Evolutionary conservation across 129 eudicot species (phyloP), one percentile per base, ranked within the genome.

Genomic region (Saposhnikovia divaricata): DNA sequence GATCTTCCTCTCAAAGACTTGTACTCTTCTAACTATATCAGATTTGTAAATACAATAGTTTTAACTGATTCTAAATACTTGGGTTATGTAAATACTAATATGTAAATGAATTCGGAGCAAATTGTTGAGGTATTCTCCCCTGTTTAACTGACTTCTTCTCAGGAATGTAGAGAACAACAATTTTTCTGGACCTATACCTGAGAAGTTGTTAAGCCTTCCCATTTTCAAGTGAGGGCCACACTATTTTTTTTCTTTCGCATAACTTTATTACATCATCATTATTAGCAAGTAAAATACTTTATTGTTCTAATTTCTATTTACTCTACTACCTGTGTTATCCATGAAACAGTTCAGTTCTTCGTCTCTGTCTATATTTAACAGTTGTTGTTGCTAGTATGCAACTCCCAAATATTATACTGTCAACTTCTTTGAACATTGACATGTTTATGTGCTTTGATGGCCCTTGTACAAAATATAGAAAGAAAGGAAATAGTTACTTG

Each of bases 111-210:
- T 71, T 71, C 23, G 16, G 6, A 37, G 27, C 48, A 61, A n/a
- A 39, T 34, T 43, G 31, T 19, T 27, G 31, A 69, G 27, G 31
- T 12, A 21, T 23, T 43, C 9, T 8, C 19, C 47, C 79, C 44
- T 69, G 31, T 61, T 51, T 44, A 11, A 28, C 40, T 72, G 38
- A 68, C 16, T 28, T 78, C 27, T 80, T 74, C 38, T 19, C 97
- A 94, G 98, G 83, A 83, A 94, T 80, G 78, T 94, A 57, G 94
- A 86, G 76, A 91, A 94, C 80, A 94, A 94, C 81, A 82, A 43
- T 70, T 94, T 94, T 83, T 70, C 77, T 78, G 98, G 98, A 81
- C 97, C 98, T 45, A 90, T 94, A 88, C 98, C 98, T 4, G 87
- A 86, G 18, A 89, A 92, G 86, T 63, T 94, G 88, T 84, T 90